phyloP scores from a whole-genome alignment of 73 alveolate species.

The Urostyla sp. region DNA sequence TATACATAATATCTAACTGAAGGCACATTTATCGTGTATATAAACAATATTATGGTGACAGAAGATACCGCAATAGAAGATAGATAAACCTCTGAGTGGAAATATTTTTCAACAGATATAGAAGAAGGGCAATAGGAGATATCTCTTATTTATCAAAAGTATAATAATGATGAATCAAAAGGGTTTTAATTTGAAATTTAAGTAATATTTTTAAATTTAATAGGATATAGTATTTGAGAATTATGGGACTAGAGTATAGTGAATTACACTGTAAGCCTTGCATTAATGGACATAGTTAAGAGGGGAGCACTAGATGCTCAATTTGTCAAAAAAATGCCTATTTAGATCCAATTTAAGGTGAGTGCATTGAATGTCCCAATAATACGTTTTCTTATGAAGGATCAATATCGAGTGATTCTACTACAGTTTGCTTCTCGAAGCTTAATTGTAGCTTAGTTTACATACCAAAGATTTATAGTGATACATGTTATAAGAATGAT shows the following conservation, averaged over 20 bases:
- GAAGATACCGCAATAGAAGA: neutral
- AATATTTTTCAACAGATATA: neutral
- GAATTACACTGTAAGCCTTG: conserved; percentile 28
- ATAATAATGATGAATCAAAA: neutral
- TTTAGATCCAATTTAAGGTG: conserved; percentile 30
- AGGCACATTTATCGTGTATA: conserved; percentile 19
- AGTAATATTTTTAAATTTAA: neutral
- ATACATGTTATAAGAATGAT: neutral
- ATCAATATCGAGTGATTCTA: neutral
- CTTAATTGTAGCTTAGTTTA: conserved; percentile 14
- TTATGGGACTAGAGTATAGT: conserved; percentile 17
- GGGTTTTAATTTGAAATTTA: neutral
- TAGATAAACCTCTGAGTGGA: conserved; percentile 23
- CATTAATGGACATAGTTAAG: conserved; percentile 6
- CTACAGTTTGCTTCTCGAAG: neutral
- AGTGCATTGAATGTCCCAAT: conserved; percentile 31
- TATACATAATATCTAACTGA: no score
- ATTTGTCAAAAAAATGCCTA: conserved; percentile 17
- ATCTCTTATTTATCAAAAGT: conserved; percentile 31
- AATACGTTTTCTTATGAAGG: conserved; percentile 10
- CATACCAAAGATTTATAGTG: conserved; percentile 2
- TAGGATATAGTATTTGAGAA: conserved; percentile 1
- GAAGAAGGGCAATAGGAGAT: conserved; percentile 8
- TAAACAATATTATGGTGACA: neutral
- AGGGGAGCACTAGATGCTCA: conserved; percentile 28